Base-by-base conservation (phyloP, 2,329 filamentous ascomycete species). In the Amphichorda felina region DNA sequence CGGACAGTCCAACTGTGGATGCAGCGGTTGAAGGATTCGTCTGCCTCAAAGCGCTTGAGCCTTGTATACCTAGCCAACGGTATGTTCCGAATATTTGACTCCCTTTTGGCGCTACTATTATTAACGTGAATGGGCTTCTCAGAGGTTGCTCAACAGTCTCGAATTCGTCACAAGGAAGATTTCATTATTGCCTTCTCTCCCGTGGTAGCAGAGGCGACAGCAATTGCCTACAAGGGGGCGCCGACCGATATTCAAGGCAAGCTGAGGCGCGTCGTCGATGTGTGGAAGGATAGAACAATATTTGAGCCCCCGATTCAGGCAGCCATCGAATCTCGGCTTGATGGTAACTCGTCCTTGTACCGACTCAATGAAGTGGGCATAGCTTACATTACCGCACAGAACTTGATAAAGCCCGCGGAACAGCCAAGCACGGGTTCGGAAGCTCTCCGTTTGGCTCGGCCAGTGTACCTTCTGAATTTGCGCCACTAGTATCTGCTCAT, bases 121-220 rank as follows among this genome's bases (percentile, higher is more conserved):
- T 17, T 18, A 8, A 31, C 5, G 17, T 13, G 17, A 8, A 16
- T 18, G 6, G 15, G 17, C 10, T 32, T 27, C 31, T 37, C 50
- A 91, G 91, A 98, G 68, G 88, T 98, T 39, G 83, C 86, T 16
- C 91, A 98, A 55, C 91, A 96, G 53, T 94, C 88, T 17, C 94
- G 93, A 59, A 89, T 85, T 33, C 80, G 89, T 25, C 79, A 82
- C 43, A 95, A 94, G 59, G 79, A 88, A 36, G 91, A 98, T 48
- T 98, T 98, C 47, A 72, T 95, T 11, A 72, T 82, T 41, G 89
- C 91, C 7, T 96, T 94, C 57, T 82, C 89, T 31, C 88, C 91
- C 4, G 72, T 94, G 46, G 83, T 98, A 43, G 85, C 85, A 15
- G 91, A 98, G 56, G 89, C 87, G n/a, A 81, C 82, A 8, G 72